Conservation (phyloP, 2,329 filamentous ascomycete species). For the Myriosclerotinia duriaeana region DNA sequence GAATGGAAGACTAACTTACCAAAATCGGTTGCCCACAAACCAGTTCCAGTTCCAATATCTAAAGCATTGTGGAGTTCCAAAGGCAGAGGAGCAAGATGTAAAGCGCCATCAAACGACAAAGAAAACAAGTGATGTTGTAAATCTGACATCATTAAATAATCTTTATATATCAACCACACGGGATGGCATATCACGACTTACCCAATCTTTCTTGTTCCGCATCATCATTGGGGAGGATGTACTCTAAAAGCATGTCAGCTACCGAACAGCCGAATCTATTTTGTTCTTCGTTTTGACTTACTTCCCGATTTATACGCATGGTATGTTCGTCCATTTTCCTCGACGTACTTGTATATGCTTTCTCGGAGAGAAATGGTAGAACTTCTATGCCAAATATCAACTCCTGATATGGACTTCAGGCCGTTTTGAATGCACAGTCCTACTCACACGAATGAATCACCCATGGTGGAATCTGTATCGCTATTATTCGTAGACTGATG, state of each 20-base stretch:
- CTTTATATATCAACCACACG: neutral
- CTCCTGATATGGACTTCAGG: neutral
- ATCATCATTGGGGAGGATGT: constrained; percentile 30
- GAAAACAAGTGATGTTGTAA: constrained; percentile 29
- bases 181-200: neutral
- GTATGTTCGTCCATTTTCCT: constrained; percentile 39
- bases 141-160: constrained; percentile 15
- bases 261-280: neutral
- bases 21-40: constrained; percentile 29
- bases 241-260: constrained; percentile 25
- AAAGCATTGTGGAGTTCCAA: constrained; percentile 20
- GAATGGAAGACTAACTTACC: constrained; percentile 31
- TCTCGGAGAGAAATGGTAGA: constrained; percentile 32
- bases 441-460: constrained; percentile 5
- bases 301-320: constrained; percentile 32
- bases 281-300: constrained; percentile 2
- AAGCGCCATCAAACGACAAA: constrained; percentile 24
- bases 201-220: constrained; percentile 22
- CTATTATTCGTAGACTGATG: neutral
- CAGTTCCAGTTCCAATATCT: constrained; percentile 28
- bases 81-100: constrained; percentile 29
- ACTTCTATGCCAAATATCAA: constrained; percentile 14
- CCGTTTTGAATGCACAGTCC: neutral
- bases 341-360: constrained; percentile 43
- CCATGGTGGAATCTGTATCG: constrained; percentile 9